Conservation (phyloP, 2,329 filamentous ascomycete genomes). For the Monilinia fructigena region DNA sequence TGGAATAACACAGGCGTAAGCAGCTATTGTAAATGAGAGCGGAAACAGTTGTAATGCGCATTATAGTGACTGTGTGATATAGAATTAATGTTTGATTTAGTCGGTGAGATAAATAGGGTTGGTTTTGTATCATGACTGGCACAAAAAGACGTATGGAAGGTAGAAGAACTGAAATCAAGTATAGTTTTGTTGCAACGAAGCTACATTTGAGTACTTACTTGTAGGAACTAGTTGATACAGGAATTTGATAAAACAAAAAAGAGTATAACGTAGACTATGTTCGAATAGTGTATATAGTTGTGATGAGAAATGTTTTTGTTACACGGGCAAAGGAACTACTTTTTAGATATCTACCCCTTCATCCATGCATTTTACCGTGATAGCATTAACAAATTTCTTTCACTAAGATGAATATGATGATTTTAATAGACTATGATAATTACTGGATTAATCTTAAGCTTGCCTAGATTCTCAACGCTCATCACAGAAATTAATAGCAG, state of each 20-base stretch:
- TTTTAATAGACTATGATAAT: not conserved
- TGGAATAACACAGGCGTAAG: conserved; percentile 26
- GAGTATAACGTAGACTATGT: not conserved
- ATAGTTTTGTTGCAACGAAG: not conserved
- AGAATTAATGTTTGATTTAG: no score
- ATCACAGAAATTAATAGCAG: conserved; percentile 27
- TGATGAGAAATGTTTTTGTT: not conserved
- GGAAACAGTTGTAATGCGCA: conserved; percentile 22
- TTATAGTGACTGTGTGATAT: conserved; percentile 2
- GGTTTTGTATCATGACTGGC: not conserved
- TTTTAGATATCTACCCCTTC: not conserved
- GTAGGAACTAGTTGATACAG: not conserved
- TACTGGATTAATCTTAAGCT: not conserved
- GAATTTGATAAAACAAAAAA: not conserved
- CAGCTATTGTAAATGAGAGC: conserved; percentile 16
- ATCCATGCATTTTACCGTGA: not conserved
- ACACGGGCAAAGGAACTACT: conserved; percentile 9
- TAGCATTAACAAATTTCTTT: not conserved
- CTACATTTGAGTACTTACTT: no score
- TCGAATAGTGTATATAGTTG: not conserved
- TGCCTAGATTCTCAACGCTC: conserved; percentile 27
- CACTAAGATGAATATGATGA: not conserved
- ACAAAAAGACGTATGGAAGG: not conserved
- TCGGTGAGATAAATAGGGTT: no score
- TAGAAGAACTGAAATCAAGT: not conserved